A percentile compares a stretch with the other conserved stretches of the same genome.
Evolutionary conservation across 306 rosid genomes (phyloP).

Genomic region (Pueraria montana): DNA sequence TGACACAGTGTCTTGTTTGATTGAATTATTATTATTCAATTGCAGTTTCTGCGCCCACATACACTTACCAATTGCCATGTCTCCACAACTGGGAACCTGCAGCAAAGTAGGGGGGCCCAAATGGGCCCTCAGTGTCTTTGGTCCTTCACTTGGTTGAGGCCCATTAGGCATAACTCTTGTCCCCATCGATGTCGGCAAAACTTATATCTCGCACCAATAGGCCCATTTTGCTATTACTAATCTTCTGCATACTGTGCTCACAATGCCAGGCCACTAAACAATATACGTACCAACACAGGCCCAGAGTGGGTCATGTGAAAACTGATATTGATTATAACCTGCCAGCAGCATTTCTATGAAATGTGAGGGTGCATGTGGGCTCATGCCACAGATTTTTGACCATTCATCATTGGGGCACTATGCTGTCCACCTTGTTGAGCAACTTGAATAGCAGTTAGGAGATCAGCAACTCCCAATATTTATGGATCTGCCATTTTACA

Average conservation of each 20-base stretch:
- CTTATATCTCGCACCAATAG: not conserved
- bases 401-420: conserved; percentile 11
- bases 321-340: not conserved
- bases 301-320: conserved; percentile 11
- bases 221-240: conserved; percentile 16
- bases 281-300: not conserved
- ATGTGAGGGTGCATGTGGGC: not conserved
- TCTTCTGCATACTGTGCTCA: not conserved
- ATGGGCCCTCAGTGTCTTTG: not conserved
- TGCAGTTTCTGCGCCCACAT: not conserved
- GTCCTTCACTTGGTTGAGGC: not conserved
- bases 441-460: not conserved
- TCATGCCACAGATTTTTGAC: not conserved
- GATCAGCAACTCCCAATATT: not conserved
- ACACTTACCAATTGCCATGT: not conserved
- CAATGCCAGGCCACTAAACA: not conserved
- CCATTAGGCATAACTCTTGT: not conserved
- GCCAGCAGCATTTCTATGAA: not conserved
- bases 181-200: not conserved
- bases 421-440: not conserved
- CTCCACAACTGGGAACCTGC: not conserved
- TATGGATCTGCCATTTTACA: no score
- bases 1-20: not conserved
- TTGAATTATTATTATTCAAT: not conserved
- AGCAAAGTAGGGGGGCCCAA: not conserved